Evolutionary conservation across 345 rosid genomes (phyloP), one percentile per base, ranked within the genome.

Genomic region (Populus simonii): DNA sequence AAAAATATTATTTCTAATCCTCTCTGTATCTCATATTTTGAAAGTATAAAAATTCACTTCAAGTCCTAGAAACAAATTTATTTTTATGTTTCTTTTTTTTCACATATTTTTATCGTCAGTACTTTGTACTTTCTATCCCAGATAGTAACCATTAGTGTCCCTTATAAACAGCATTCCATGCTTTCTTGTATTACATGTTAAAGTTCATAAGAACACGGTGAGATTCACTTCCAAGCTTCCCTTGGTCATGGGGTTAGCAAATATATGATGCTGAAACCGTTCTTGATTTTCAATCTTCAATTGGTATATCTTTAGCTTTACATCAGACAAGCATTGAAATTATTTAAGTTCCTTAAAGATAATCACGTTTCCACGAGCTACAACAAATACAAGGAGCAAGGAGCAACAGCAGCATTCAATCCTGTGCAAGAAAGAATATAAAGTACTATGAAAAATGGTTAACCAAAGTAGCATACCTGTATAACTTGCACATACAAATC

Each of bases 341-440:
- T 67, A 31, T 18, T 76, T 3, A 38, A 22, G 53, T 41, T 67
- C 17, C 69, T 47, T 39, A 39, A 87, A 84, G 78, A 39, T 12
- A 67, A 25, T 41, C 33, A 29, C 38, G n/a, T 41, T 38, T 23
- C 43, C 25, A 43, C 22, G 13, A 20, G 74, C 36, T 33, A 59
- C 23, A 17, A 16, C 43, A 25, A 74, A 62, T 23, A 39, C 63
- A 55, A 47, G 29, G 27, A 41, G 68, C 63, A 55, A 47, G 29
- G 27, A 41, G 68, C 53, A 73, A 71, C 57, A 62, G 43, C n/a
- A n/a, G 39, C 70, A 62, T 78, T 75, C 74, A 62, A 18, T 20
- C n/a, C 27, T 33, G 68, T 49, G 63, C 36, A 29, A 51, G 23
- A n/a, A 70, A 53, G 27, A 43, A 70, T 15, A 75, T n/a, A 66